Evolutionary conservation across 2,329 filamentous ascomycete genomes (phyloP).

Genomic region (Nemania sp.): DNA sequence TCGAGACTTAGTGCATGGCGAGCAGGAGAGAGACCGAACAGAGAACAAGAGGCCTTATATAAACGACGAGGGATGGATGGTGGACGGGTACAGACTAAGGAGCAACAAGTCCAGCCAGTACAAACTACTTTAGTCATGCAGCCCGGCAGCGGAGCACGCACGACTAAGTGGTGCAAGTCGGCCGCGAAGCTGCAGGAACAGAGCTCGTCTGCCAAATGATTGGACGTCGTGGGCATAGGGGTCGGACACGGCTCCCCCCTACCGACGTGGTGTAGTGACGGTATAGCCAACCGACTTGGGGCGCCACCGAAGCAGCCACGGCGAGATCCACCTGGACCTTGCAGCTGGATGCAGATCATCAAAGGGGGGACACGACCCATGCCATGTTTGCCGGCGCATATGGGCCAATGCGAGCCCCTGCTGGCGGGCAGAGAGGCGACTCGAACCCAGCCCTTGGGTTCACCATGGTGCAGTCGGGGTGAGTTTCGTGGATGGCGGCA

Average conservation of each 20-base stretch:
- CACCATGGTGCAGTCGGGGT: slow-evolving; percentile 41
- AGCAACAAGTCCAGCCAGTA: slow-evolving; percentile 9
- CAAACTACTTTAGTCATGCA: slow-evolving; percentile 33
- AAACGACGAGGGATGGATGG: slow-evolving; percentile 23
- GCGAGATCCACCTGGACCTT: slow-evolving; percentile 32
- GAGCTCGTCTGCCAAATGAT: slow-evolving; percentile 39
- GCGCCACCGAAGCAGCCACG: slow-evolving; percentile 15
- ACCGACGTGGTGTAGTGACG: not conserved
- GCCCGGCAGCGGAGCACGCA: slow-evolving; percentile 35
- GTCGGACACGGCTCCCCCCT: slow-evolving; percentile 38
- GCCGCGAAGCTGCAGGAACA: slow-evolving; percentile 43
- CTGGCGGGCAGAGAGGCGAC: slow-evolving; percentile 23
- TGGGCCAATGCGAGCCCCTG: not conserved
- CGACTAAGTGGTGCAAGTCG: slow-evolving; percentile 26
- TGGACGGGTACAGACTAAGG: slow-evolving; percentile 25
- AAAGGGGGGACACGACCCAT: slow-evolving; percentile 10
- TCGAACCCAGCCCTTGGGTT: slow-evolving; percentile 25
- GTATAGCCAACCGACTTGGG: not conserved
- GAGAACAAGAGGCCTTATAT: slow-evolving; percentile 41
- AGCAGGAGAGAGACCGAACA: slow-evolving; percentile 44
- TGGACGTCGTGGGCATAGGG: slow-evolving; percentile 42
- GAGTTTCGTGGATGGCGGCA: slow-evolving; percentile 37
- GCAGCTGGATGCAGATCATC: slow-evolving; percentile 34
- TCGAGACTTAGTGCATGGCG: slow-evolving; percentile 36
- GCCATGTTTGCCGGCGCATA: not conserved